Percentiles rank a stretch among this genome's conserved stretches.
phyloP scores from a whole-genome alignment of 192 early-diverging fungal genomes.

The Ramicandelaber brevisporus region DNA sequence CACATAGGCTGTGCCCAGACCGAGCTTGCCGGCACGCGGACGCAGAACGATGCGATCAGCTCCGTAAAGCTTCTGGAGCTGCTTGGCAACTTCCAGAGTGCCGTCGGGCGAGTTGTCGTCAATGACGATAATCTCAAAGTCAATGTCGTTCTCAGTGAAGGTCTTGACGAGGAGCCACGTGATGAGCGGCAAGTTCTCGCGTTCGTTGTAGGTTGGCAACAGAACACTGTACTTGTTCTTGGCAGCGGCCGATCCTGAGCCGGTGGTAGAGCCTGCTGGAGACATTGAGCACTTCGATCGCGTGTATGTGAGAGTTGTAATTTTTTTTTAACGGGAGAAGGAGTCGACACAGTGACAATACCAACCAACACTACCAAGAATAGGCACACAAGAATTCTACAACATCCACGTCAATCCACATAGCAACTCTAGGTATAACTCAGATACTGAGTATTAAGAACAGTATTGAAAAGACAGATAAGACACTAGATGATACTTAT shows the following conservation, averaged over 20 bases:
- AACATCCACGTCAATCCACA: neutral
- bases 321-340: slow-evolving; percentile 11
- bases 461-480: no score
- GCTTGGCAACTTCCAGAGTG: slow-evolving; percentile 77
- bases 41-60: slow-evolving; percentile 68
- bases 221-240: slow-evolving; percentile 64
- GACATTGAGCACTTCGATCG: slow-evolving; percentile 8
- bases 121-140: slow-evolving; percentile 93
- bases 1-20: slow-evolving; percentile 85
- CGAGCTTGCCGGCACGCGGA: slow-evolving; percentile 87
- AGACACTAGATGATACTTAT: no score
- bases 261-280: slow-evolving; percentile 1
- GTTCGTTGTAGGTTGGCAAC: slow-evolving; percentile 96
- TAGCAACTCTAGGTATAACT: neutral
- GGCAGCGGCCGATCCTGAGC: slow-evolving; percentile 10
- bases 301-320: slow-evolving; percentile 3
- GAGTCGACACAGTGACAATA: slow-evolving; percentile 12
- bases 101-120: slow-evolving; percentile 92
- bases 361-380: neutral
- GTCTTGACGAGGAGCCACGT: slow-evolving; percentile 73
- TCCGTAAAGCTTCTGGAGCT: slow-evolving; percentile 67
- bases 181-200: slow-evolving; percentile 90
- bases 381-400: neutral
- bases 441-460: no score
- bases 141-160: slow-evolving; percentile 55